phyloP scores from a whole-genome alignment of 306 rosid species.

The Mimosa bimucronata region DNA sequence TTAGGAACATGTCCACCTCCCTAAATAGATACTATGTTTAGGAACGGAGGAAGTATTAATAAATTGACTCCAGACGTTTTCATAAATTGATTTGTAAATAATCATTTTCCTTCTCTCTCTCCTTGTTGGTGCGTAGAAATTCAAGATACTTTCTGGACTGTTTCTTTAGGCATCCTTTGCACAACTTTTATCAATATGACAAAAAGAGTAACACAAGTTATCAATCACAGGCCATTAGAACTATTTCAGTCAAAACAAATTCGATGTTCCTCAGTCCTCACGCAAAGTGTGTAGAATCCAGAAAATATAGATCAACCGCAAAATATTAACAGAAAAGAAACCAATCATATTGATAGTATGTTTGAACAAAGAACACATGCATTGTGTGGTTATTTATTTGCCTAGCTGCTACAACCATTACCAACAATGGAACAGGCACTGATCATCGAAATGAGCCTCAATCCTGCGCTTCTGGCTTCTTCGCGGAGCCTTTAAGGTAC shows the following conservation, averaged over 20 bases:
- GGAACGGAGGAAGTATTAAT: too few species aligned
- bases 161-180: constrained; percentile 38
- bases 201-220: constrained; percentile 16
- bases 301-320: constrained; percentile 22
- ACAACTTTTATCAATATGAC: constrained; percentile 24
- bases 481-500: constrained; percentile 79
- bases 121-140: constrained; percentile 13
- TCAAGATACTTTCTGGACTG: constrained; percentile 23
- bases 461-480: constrained; percentile 92
- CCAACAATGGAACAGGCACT: constrained; percentile 32
- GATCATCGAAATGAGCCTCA: constrained; percentile 46
- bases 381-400: constrained; percentile 42
- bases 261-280: constrained; percentile 16
- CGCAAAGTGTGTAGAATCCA: constrained; percentile 21
- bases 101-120: constrained; percentile 25
- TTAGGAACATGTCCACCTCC: too few species aligned
- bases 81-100: constrained; percentile 14
- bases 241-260: not conserved
- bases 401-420: constrained; percentile 32
- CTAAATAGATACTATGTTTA: too few species aligned
- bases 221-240: constrained; percentile 18
- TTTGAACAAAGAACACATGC: constrained; percentile 28
- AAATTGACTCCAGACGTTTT: not conserved
- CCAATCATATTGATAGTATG: constrained; percentile 21
- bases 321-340: constrained; percentile 28